These are phyloP conservation scores for Bondarzewia mesenterica DNA, from an alignment of 1,284 basidiomycete species.

Conservation along the genomic window DNA sequence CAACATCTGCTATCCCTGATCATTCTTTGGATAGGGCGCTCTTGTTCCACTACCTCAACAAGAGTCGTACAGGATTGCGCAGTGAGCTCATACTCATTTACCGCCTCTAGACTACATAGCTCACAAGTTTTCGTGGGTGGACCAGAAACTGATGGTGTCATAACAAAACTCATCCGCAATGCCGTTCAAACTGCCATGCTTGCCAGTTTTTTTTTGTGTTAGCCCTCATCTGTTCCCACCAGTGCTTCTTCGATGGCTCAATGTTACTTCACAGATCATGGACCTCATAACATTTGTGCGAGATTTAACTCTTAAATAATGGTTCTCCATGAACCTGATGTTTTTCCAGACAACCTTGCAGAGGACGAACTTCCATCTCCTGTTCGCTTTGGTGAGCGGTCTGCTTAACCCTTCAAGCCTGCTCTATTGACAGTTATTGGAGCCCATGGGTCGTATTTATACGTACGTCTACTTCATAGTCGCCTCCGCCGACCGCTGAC, in stretches of 20 bases:
- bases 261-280: conserved; percentile 8
- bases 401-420: background rate
- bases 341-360: conserved; percentile 8
- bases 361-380: conserved; percentile 10
- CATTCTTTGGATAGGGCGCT: background rate
- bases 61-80: background rate
- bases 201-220: conserved; percentile 20
- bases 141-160: conserved; percentile 21
- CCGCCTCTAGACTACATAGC: background rate
- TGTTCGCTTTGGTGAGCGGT: conserved; percentile 7
- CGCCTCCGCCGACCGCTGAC: background rate
- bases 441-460: conserved; percentile 4
- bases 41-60: background rate
- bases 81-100: background rate
- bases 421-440: background rate
- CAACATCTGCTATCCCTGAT: background rate
- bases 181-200: conserved; percentile 23
- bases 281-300: conserved; percentile 11
- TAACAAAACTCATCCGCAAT: conserved; percentile 18
- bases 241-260: too few relatives aligned
- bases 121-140: background rate
- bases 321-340: background rate
- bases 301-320: background rate
- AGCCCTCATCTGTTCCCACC: too few relatives aligned
- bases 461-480: conserved; percentile 1